Conservation (phyloP, 768 basidiomycete species). For the Termitomyces sp. region DNA sequence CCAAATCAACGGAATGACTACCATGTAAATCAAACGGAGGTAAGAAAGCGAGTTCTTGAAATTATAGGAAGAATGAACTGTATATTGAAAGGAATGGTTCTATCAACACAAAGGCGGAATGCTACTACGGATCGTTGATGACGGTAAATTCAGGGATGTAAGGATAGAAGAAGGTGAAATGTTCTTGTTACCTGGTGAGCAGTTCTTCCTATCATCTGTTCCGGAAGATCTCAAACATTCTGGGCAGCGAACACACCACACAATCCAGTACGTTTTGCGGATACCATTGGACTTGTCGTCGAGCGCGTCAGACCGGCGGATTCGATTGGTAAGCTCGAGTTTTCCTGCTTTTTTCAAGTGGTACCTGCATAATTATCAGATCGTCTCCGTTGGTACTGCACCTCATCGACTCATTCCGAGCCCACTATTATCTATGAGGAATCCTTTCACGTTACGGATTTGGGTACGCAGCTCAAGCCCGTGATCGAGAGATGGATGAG, state of each 20-base stretch:
- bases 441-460: slow-evolving; percentile 82
- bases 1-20: slow-evolving; percentile 95
- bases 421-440: slow-evolving; percentile 85
- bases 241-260: slow-evolving; percentile 88
- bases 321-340: slow-evolving; percentile 64
- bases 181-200: slow-evolving; percentile 88
- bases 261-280: slow-evolving; percentile 86
- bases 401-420: slow-evolving; percentile 48
- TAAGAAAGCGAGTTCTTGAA: slow-evolving; percentile 24
- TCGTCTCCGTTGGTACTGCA: slow-evolving; percentile 80
- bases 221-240: not conserved
- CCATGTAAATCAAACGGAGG: slow-evolving; percentile 95
- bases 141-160: slow-evolving; percentile 78
- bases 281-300: slow-evolving; percentile 90
- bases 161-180: slow-evolving; percentile 93
- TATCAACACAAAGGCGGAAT: slow-evolving; percentile 95
- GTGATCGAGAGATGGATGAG: slow-evolving; percentile 87
- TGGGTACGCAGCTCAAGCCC: slow-evolving; percentile 92
- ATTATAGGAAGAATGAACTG: not conserved
- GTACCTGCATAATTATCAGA: slow-evolving; percentile 45
- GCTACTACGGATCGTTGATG: slow-evolving; percentile 85
- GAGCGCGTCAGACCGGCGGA: slow-evolving; percentile 80
- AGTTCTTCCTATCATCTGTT: not conserved
- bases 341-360: not conserved
- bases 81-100: slow-evolving; percentile 98